Base-by-base conservation (phyloP, 768 basidiomycete genomes). In the Rubroboletus satanas region DNA sequence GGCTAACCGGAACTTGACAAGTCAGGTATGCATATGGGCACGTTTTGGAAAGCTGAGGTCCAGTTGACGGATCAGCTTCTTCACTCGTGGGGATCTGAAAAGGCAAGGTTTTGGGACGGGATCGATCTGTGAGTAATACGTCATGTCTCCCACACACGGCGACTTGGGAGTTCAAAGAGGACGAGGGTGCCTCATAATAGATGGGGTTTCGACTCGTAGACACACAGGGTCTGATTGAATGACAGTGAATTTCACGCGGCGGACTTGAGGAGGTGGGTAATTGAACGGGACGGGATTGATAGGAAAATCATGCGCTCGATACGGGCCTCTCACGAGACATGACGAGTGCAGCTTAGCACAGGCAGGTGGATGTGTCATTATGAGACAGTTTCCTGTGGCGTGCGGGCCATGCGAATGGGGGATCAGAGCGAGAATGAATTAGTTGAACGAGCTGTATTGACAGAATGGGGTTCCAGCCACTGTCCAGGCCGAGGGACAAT, bases 131-230 rank as follows among this genome's bases (percentile, higher is more conserved):
- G 51, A 32, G 47, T 5, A 49, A 55, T 60, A 64, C 63, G 63
- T 64, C 64, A 66, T 63, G 56, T 46, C 56, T 47, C 61, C 63
- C 54, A 54, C 63, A 59, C 37, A 62, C 56, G 62, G 63, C 60
- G 52, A 58, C 51, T 58, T 49, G 36, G 45, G 51, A 26, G 45
- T 48, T 38, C 46, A 31, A 42, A 36, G 45, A 45, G 52, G 52
- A 59, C 57, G 28, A 60, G 44, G 42, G 51, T 45, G 41, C 9
- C 10, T 26, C 21, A 21, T 21, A 21, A 15, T 50, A 37, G 29
- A 45, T 45, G 55, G 29, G 17, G 41, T 32, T 38, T 62, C 49
- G 52, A 21, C 21, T 21, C 1, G 21, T 1, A 21, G 21, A 21
- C 21, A 55, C 21, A 55, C 54, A 58, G 58, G 58, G 64, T 64